Base-by-base conservation (phyloP, 805 yeast genomes). In the Debaryomyces castellii region DNA sequence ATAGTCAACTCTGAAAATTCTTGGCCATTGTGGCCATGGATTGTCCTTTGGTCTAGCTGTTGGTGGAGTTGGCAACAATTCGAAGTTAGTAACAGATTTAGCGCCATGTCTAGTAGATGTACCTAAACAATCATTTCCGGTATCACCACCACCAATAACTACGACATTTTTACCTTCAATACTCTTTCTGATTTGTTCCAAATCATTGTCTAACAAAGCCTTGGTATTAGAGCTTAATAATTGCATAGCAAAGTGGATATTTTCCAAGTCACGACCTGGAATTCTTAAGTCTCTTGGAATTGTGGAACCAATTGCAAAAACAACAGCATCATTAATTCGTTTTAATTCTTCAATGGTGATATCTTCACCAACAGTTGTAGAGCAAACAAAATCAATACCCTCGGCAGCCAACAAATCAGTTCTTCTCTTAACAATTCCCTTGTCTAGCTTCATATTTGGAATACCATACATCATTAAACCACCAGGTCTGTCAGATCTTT, bases 21-120 rank as follows among this genome's bases (percentile, higher is more conserved):
- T 80, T 56, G 99, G 98, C 98, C 98, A 92, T 74, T 92, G 99
- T 37, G 99, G 99, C 99, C 99, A 92, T 69, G 99, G 98, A 71
- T 92, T 92, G 71, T 94, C 97, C 71, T 83, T 87, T 39, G 91
- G 86, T 67, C 97, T 82, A 48, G 81, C 78, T 24, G 77, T 77
- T 30, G 97, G 88, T 52, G 99, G 99, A 58, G 85, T 83, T 48
- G 99, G 99, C 57, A 92, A 76, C 64, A 92, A 78, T 74, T 92
- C 99, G 66, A 92, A 94, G 79, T 92, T 92, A 53, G 84, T 79
- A 47, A 94, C 97, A 8, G 96, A 87, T 65, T 87, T 83, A 51
- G 98, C 98, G 36, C 97, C 97, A 65, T 94, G 98, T 74, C 98
- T 86, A 32, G 94, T 91, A 18, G 97, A 81, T 37, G 99, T 92